phyloP scores from a whole-genome alignment of 2,329 filamentous ascomycete species.

The Ophiocordyceps camponoti-rufipedis region DNA sequence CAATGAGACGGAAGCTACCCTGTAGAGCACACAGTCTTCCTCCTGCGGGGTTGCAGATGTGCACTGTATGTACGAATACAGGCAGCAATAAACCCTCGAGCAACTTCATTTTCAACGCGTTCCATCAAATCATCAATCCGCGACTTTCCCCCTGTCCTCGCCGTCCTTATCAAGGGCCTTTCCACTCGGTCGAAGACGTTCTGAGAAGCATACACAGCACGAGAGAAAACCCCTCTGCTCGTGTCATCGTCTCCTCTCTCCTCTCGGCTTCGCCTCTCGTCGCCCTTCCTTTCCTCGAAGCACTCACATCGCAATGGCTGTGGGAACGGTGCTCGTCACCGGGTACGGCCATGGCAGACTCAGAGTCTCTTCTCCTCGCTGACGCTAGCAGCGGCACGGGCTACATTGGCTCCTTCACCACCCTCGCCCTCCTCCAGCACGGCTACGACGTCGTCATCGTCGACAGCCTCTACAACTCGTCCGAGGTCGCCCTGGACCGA shows the following conservation, averaged over 20 bases:
- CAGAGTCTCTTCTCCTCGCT: background rate
- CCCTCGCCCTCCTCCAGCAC: conserved; percentile 77
- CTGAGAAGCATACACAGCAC: too few species aligned
- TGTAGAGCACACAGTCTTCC: too few species aligned
- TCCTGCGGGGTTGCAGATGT: too few species aligned
- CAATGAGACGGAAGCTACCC: too few species aligned
- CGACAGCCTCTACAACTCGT: conserved; percentile 96
- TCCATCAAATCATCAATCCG: too few species aligned
- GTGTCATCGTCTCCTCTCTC: conserved; percentile 3
- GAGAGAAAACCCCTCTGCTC: background rate
- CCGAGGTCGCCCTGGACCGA: conserved; percentile 75
- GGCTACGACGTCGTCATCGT: conserved; percentile 94
- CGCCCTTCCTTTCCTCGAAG: background rate
- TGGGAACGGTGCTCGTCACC: conserved; percentile 79
- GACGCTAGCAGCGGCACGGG: conserved; percentile 59
- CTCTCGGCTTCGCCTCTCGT: background rate
- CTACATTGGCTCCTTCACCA: conserved; percentile 97
- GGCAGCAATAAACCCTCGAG: too few species aligned
- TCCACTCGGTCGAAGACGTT: too few species aligned
- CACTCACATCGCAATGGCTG: conserved; percentile 39
- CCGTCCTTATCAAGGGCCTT: too few species aligned
- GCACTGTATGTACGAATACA: too few species aligned
- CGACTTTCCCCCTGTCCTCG: too few species aligned
- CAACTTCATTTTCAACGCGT: too few species aligned
- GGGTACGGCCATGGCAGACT: conserved; percentile 37